Conservation (phyloP, 345 rosid species). For the Theobroma cacao region DNA sequence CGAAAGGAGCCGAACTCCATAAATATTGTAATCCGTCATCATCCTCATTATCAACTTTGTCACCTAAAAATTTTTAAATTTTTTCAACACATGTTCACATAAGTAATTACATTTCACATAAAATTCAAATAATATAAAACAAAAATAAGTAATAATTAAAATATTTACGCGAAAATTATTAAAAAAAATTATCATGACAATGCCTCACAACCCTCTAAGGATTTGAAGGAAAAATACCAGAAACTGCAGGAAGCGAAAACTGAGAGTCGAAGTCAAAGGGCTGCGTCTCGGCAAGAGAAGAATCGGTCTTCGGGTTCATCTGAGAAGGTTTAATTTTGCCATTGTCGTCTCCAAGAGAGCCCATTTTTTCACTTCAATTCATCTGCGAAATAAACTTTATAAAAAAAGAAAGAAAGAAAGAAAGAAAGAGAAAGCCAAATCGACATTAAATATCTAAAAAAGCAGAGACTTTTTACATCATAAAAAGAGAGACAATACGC, state of each 20-base stretch:
- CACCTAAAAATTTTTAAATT: conserved; percentile 23
- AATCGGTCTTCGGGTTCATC: background rate
- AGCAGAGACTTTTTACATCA: background rate
- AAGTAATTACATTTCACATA: background rate
- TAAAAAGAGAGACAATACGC: too few relatives aligned
- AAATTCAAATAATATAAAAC: background rate
- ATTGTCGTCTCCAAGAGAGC: background rate
- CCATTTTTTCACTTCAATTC: conserved; percentile 29
- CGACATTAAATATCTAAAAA: conserved; percentile 2
- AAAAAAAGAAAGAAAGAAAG: too few relatives aligned
- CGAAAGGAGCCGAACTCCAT: conserved; percentile 22
- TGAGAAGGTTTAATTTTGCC: background rate
- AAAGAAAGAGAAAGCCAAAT: too few relatives aligned
- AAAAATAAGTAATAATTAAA: background rate
- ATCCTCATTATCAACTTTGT: conserved; percentile 17
- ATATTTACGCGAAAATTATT: background rate
- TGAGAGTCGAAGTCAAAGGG: conserved; percentile 33
- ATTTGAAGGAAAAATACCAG: conserved; percentile 20
- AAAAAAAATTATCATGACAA: background rate
- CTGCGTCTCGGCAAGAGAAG: conserved; percentile 27
- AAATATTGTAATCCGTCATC: conserved; percentile 6
- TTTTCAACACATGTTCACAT: background rate
- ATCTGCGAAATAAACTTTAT: background rate
- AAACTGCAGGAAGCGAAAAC: conserved; percentile 19
- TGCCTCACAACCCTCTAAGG: too few relatives aligned